phyloP scores from a whole-genome alignment of 2,329 filamentous ascomycete species.

The Bipolaris victoriae region DNA sequence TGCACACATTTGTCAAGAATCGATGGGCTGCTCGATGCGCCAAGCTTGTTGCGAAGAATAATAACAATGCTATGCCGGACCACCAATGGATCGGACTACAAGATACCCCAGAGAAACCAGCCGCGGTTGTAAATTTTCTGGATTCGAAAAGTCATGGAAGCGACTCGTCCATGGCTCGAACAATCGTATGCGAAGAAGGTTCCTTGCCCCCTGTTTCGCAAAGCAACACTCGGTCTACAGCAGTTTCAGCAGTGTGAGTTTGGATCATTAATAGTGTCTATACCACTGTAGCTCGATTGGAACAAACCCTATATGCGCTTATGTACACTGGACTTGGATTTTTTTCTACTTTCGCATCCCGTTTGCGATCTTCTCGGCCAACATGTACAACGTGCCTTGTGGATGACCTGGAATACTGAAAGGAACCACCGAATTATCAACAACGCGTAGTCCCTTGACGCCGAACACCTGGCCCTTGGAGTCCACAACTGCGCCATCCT shows the following conservation, averaged over 20 bases:
- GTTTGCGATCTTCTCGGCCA: slow-evolving; percentile 29
- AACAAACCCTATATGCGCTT: not conserved
- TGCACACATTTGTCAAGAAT: slow-evolving; percentile 16
- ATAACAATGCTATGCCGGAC: not conserved
- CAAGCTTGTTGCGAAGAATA: not conserved
- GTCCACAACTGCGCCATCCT: slow-evolving; percentile 44
- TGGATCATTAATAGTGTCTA: not conserved
- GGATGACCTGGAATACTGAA: slow-evolving; percentile 47
- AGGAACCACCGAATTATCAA: slow-evolving; percentile 43
- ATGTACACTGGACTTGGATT: not conserved
- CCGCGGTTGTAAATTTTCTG: not conserved
- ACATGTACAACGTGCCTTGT: slow-evolving; percentile 31
- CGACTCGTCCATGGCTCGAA: not conserved
- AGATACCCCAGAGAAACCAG: not conserved
- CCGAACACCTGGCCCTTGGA: slow-evolving; percentile 43
- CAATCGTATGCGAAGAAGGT: not conserved
- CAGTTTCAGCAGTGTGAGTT: not conserved
- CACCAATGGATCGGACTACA: slow-evolving; percentile 2
- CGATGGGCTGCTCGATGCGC: not conserved
- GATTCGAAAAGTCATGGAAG: not conserved
- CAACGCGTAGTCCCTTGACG: slow-evolving; percentile 42
- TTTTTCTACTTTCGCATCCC: not conserved
- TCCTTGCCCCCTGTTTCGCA: not conserved
- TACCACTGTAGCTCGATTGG: not conserved
- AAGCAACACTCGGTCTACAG: not conserved